phyloP scores from a whole-genome alignment of 805 yeast species.

The Candida taoyuanica region DNA sequence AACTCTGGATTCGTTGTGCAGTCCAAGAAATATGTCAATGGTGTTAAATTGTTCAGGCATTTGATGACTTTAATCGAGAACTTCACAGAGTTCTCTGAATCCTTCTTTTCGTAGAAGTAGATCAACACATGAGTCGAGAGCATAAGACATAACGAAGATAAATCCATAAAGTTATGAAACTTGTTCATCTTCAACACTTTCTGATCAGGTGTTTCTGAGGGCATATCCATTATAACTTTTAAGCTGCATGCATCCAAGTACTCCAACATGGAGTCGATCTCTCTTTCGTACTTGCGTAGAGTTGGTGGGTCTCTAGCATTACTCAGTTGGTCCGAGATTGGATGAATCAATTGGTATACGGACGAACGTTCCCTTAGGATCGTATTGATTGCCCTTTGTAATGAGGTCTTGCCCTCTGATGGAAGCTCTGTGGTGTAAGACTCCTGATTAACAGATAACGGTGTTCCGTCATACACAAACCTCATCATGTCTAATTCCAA shows the following conservation, averaged over 20 bases:
- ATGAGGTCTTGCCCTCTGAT: not conserved
- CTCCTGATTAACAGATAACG: slow-evolving; percentile 10
- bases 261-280: slow-evolving; percentile 4
- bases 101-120: slow-evolving; percentile 4
- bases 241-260: slow-evolving; percentile 7
- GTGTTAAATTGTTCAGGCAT: slow-evolving; percentile 7
- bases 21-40: slow-evolving; percentile 12
- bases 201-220: slow-evolving; percentile 4
- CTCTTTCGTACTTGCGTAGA: slow-evolving; percentile 5
- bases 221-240: slow-evolving; percentile 7
- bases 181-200: slow-evolving; percentile 5
- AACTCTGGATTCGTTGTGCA: slow-evolving; percentile 5
- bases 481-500: slow-evolving; percentile 14
- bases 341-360: slow-evolving; percentile 6
- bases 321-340: slow-evolving; percentile 3
- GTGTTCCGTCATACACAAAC: slow-evolving; percentile 18
- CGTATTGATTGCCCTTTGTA: slow-evolving; percentile 2
- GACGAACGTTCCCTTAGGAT: slow-evolving; percentile 6
- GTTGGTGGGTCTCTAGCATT: slow-evolving; percentile 8
- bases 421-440: slow-evolving; percentile 11
- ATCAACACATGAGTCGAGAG: slow-evolving; percentile 4
- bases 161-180: slow-evolving; percentile 9
- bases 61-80: slow-evolving; percentile 7
- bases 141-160: slow-evolving; percentile 3
- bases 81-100: slow-evolving; percentile 8